Base-by-base conservation (phyloP, 805 yeast species). In the Kuraishia molischiana region DNA sequence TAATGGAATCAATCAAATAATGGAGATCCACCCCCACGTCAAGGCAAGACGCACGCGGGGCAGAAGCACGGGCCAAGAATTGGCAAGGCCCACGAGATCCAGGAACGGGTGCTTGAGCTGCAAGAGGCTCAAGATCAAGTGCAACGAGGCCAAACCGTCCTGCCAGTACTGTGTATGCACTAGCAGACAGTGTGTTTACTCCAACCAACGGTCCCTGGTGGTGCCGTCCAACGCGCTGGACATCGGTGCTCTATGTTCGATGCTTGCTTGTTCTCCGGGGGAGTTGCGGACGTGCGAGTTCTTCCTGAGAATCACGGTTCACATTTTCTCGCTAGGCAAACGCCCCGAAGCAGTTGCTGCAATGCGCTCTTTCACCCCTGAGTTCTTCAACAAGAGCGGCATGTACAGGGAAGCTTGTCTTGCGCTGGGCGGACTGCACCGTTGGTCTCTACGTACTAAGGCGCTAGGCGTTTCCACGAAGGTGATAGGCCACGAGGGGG, bases 111-210 rank as follows among this genome's bases (percentile, higher is more conserved):
- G 37, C 17, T 18, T 19, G 26, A 28, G 32, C 14, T 35, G 37
- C 15, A 35, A 35, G 20, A 35, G 29, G 32, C 37, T 35, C 19
- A 35, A 35, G 13, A 35, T 35, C 17, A 35, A 35, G 31, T 28
- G 31, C 13, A 14, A 28, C 17, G 31, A 28, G 17, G 13, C 31
- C 17, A 28, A 11, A 11, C 31, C 31, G 10, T 8, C 10, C 13
- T 28, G 31, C 31, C 14, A 28, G 17, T 28, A 28, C 13, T 28
- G 31, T 14, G 31, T 11, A 14, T 14, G 13, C 6, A 28, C 31
- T 6, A 28, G 13, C 13, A 8, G 31, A 11, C 14, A 9, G 13
- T 28, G 31, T 14, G 17, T 28, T 11, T 28, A 28, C 11, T n/a
- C n/a, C n/a, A n/a, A n/a, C n/a, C n/a, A n/a, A n/a, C n/a, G n/a